Evolutionary conservation across 257 asterid genomes (phyloP).

Genomic region (Ligustrum vulgare): DNA sequence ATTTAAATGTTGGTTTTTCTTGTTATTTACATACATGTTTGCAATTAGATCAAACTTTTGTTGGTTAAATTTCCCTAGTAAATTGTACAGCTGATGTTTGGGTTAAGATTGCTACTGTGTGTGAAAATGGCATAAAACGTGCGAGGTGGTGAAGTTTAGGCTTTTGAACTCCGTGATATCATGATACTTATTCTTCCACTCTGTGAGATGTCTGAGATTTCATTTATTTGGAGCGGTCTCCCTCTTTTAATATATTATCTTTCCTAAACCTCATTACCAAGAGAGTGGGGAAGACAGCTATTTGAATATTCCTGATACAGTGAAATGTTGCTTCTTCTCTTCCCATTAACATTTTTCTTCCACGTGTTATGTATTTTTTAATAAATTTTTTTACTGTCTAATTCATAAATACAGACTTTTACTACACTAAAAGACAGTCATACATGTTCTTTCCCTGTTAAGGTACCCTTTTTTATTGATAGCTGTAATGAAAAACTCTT

Average conservation of each 20-base stretch:
- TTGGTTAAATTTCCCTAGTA: neutral
- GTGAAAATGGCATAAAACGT: neutral
- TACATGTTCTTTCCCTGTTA: neutral
- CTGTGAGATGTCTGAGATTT: neutral
- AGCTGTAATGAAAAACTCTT: neutral
- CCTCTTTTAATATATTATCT: neutral
- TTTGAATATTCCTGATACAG: neutral
- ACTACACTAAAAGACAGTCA: neutral
- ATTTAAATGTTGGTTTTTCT: neutral
- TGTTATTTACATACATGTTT: neutral
- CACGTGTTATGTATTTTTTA: neutral
- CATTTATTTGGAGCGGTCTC: neutral
- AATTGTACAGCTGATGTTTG: neutral
- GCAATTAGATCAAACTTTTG: neutral
- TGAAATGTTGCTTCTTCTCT: conserved; percentile 2
- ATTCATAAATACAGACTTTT: neutral
- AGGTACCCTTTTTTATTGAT: conserved; percentile 11
- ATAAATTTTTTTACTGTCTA: neutral
- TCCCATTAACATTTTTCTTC: neutral
- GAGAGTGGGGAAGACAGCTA: neutral
- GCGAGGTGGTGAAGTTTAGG: neutral
- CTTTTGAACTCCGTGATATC: neutral
- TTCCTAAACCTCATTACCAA: neutral
- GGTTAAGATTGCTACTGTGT: neutral
- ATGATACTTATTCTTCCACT: neutral